Conservation (phyloP, 306 rosid genomes). For the Fragaria ananassa region DNA sequence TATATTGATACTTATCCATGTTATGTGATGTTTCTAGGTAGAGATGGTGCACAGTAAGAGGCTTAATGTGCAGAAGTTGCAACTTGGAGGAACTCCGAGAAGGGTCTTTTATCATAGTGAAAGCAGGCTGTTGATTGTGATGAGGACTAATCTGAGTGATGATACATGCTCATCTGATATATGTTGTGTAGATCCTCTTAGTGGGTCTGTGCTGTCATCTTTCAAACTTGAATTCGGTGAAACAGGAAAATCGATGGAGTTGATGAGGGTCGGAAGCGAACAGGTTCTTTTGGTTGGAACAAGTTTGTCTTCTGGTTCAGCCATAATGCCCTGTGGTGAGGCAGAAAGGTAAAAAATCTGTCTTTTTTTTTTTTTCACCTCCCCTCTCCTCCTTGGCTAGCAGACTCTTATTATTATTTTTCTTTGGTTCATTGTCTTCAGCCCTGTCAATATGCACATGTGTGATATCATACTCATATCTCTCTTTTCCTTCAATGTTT, state of each 20-base stretch:
- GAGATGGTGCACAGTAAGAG: slow-evolving; percentile 95
- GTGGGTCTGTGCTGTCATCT: slow-evolving; percentile 71
- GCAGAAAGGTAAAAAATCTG: slow-evolving; percentile 64
- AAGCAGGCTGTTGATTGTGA: slow-evolving; percentile 78
- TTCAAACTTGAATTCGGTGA: slow-evolving; percentile 79
- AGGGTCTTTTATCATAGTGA: slow-evolving; percentile 86
- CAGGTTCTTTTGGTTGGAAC: slow-evolving; percentile 87
- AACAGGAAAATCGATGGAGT: slow-evolving; percentile 83
- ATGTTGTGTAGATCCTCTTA: slow-evolving; percentile 83
- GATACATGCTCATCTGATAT: slow-evolving; percentile 68
- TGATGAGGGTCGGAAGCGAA: slow-evolving; percentile 71
- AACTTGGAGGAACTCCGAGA: slow-evolving; percentile 88
- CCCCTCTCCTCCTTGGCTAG: not conserved
- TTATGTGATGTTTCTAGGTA: slow-evolving; percentile 55
- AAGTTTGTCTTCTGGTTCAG: slow-evolving; percentile 76
- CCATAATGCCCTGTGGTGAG: slow-evolving; percentile 79
- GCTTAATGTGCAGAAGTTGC: slow-evolving; percentile 88
- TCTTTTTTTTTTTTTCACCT: slow-evolving; percentile 4
- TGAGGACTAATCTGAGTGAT: slow-evolving; percentile 76
- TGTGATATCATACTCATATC: not conserved
- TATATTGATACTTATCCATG: slow-evolving; percentile 22
- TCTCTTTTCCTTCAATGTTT: not conserved
- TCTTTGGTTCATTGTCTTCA: not conserved
- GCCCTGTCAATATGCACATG: not conserved
- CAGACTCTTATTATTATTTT: not conserved